Base-by-base conservation (phyloP, 306 rosid species). In the Vicia sativa region DNA sequence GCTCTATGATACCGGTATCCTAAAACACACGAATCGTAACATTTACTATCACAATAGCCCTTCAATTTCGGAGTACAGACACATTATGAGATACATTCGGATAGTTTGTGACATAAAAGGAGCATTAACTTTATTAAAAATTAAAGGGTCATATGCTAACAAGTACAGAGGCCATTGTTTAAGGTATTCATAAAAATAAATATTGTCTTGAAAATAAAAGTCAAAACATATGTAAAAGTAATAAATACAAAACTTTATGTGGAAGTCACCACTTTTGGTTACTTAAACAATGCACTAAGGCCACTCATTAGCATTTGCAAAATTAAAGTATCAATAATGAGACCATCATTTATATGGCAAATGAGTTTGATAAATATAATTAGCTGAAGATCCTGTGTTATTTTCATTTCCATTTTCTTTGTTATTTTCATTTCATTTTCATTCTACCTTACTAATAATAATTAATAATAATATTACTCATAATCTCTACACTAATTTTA, bases 1-100 rank as follows among this genome's bases (percentile, higher is more conserved):
- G 98, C 21, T 92, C 92, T 69, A 89, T 86, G 64, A 92, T 89
- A 76, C 86, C 98, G 10, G 87, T 50, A 80, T 92, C 95, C 98
- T 92, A 52, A 70, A 81, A 53, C 63, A 73, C 8, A 78, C 70
- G 66, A 69, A 48, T 21, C 44, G 31, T 48, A 46, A 71, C 41
- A 63, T 56, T 79, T 12, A 55, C 68, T 49, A 70, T 65, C 62
- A 73, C 25, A 38, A 46, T 46, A 46, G 44, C 45, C 52, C 68
- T 43, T 42, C 77, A 37, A 56, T 19, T 1, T 10, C 45, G 69
- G 50, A 70, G 43, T 14, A 62, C 56, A 67, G 18, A n/a, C 6
- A 34, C 29, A 54, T 31, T 44, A 39, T 48, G 25, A 38, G 53
- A 29, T 52, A 11, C 58, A 52, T 77, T 71, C 54, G 21, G 6